Base-by-base conservation (phyloP, 345 rosid species). In the Salix brachista region DNA sequence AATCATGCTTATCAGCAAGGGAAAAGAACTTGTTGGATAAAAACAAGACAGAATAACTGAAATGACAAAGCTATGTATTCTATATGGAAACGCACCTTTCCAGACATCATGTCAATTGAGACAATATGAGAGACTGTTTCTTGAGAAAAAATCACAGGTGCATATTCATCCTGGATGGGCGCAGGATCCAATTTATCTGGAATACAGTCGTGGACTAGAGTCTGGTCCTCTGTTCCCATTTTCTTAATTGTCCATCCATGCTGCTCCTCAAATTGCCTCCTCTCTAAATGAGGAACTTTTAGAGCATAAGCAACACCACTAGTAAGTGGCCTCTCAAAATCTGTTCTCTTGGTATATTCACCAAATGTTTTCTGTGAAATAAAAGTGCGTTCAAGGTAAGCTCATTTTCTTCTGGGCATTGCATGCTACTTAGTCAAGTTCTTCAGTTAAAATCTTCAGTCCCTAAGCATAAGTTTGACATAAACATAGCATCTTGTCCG, bases 291-390 rank as follows among this genome's bases (percentile, higher is more conserved):
- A 78, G 79, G 80, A 78, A 95, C 97, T 90, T 91, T 95, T 83
- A 91, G 82, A 82, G 99, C 99, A 85, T 95, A 95, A 48, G 99
- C 96, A 78, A 95, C 99, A 61, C 99, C 99, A 82, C 99, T 95
- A 0, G 99, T 95, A 76, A 95, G 96, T 32, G 99, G 99, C 84
- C 99, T 93, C 81, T 95, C 99, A 79, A 95, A 95, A 82, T 89
- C 85, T 36, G 99, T 95, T 86, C 97, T 91, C 85, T 95, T 96
- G 17, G 99, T 91, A 75, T 93, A 95, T 81, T 93, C 90, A 69
- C 93, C 84, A 82, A 96, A 96, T 25, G 97, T 96, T 85, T 85
- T 89, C 99, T 95, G 90, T 42, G 71, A 69, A 79, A 77, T 74
- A 52, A 48, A 79, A 80, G 11, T 16, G 58, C 19, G n/a, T 23